Percentiles rank a stretch among this genome's conserved stretches.
These are phyloP conservation scores for Neolentinus lepideus DNA, from an alignment of 1,284 basidiomycete genomes.

Conservation along the genomic window DNA sequence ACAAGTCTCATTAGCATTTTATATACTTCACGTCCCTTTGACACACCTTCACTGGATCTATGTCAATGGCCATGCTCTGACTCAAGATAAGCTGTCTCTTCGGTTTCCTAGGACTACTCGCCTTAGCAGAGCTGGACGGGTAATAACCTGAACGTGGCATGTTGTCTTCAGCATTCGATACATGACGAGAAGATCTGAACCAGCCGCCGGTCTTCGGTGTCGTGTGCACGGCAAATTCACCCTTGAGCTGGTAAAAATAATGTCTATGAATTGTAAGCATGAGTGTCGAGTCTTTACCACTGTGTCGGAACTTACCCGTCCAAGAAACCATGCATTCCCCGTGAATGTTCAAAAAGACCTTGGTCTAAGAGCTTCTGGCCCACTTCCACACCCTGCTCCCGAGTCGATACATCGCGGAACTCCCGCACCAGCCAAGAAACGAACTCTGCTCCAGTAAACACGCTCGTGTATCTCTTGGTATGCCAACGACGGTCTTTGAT, in stretches of 20 bases:
- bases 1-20: neutral
- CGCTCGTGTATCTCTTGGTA: constrained; percentile 57
- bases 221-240: constrained; percentile 65
- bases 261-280: constrained; percentile 40
- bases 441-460: constrained; percentile 83
- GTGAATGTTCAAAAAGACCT: constrained; percentile 79
- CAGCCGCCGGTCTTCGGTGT: constrained; percentile 55
- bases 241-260: constrained; percentile 79
- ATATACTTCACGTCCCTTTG: neutral
- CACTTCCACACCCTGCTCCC: constrained; percentile 76
- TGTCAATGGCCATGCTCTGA: constrained; percentile 83
- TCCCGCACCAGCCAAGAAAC: constrained; percentile 84
- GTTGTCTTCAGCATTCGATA: constrained; percentile 25
- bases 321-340: constrained; percentile 72
- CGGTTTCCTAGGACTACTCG: constrained; percentile 33
- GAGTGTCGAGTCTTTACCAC: constrained; percentile 4
- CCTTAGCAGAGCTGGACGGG: constrained; percentile 29
- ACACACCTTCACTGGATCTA: constrained; percentile 71
- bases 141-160: constrained; percentile 28
- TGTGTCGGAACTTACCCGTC: constrained; percentile 55
- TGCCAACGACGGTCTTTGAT: constrained; percentile 81
- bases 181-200: constrained; percentile 46
- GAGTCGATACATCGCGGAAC: constrained; percentile 76
- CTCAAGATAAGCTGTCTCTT: constrained; percentile 75
- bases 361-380: constrained; percentile 69